Evolutionary conservation across 208 protist species (phyloP), one percentile per base, ranked within the genome.

Genomic region (Trypanosoma cruzi): DNA sequence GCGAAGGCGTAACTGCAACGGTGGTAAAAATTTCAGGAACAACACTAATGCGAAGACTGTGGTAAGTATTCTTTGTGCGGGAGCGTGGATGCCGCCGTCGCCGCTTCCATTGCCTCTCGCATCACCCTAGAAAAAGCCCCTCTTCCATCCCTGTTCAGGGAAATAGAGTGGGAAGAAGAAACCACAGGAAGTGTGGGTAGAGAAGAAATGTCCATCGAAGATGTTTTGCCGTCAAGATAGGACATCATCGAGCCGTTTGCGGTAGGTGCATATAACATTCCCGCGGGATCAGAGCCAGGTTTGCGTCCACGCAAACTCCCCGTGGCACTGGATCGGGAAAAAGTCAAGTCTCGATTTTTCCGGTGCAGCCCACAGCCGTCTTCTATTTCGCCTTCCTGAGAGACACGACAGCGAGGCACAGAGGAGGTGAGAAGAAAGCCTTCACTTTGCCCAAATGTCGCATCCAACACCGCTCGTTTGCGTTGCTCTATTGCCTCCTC

Each of bases 41-140:
- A 61, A 48, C 10, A 14, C 40, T 32, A 61, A 10, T 48, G 28
- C 53, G 55, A 65, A 36, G 40, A n/a, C 22, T 65, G 18, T 18
- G 16, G 22, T 8, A 8, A 3, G 18, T 44, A 18, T 26, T 66
- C 29, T 2, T 40, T 16, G 14, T 44, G 44, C 46, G 22, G 29
- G n/a, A 16, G 5, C 42, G 44, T 18, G 22, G 32, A 24, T 20
- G 59, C 37, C 18, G 32, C 20, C 18, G 46, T 26, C 40, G 18
- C 18, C 1, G 61, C 46, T 26, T 66, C 61, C 40, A 44, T 44
- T 2, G 61, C 46, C 42, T 66, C 61, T 20, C 61, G 61, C 42
- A 66, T 55, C 14, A 34, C 61, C 2, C 40, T 49, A 36, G 48
- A 20, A 66, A 66, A 66, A 20, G 61, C 61, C 20, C 61, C 46